Conservation (phyloP, 2,329 filamentous ascomycete genomes). For the Coniosporium uncinatum region DNA sequence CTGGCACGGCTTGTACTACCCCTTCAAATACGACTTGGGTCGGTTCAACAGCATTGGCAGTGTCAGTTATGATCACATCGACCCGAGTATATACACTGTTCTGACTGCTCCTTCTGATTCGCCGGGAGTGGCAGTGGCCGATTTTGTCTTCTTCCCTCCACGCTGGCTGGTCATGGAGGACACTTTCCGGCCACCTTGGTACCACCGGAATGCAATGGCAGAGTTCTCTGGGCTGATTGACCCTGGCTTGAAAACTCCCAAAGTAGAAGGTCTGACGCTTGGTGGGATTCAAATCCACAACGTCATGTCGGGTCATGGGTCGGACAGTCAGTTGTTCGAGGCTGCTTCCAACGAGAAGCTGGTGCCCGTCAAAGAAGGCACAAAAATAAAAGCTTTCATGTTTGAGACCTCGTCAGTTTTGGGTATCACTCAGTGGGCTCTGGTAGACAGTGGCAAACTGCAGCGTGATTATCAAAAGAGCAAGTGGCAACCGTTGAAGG, state of each 20-base stretch:
- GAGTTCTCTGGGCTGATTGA: conserved; percentile 56
- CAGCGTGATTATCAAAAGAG: no score
- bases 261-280: conserved; percentile 25
- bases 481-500: no score
- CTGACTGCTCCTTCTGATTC: conserved; percentile 46
- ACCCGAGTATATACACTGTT: conserved; percentile 63
- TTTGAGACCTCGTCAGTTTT: no score
- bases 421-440: no score
- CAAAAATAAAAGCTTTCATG: no score
- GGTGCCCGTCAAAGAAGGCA: no score
- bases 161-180: conserved; percentile 65
- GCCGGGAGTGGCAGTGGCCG: conserved; percentile 52
- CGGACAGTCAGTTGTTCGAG: no score
- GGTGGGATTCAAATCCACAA: no score
- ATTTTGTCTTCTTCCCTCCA: conserved; percentile 70
- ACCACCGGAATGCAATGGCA: conserved; percentile 43
- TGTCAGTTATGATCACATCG: conserved; percentile 57
- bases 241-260: conserved; percentile 41
- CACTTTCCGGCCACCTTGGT: conserved; percentile 59
- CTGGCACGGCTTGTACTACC: conserved; percentile 66
- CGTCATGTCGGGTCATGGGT: no score
- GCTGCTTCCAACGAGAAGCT: no score
- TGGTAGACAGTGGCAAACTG: no score
- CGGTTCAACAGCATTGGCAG: conserved; percentile 52
- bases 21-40: conserved; percentile 51